Evolutionary conservation across 2,329 filamentous ascomycete genomes (phyloP), one percentile per base, ranked within the genome.

Genomic region (Scytalidium lignicola): DNA sequence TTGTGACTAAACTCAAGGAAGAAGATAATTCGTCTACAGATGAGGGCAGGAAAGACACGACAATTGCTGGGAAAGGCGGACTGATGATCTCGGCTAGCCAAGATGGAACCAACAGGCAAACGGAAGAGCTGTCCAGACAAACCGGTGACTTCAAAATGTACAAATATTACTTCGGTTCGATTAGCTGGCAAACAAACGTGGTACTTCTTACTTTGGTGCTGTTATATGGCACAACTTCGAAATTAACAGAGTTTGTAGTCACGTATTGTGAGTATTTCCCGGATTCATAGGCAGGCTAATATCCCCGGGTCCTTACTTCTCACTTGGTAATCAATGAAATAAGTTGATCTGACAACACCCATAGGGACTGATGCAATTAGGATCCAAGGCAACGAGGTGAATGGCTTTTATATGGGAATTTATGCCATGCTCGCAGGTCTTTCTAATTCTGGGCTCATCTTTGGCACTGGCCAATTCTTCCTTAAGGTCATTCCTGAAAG

Each of bases 401-500:
- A 57, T 18, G 49, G 51, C 10, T 37, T 52, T 17, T 61, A 60
- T 32, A 40, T 61, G 10, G 54, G 57, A 2, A 47, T 9, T 46
- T 60, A 41, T 48, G 55, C 21, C 20, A 53, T n/a, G 43, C 39
- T 13, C 23, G 55, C 52, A 22, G 37, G 48, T 22, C 12, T 45
- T 39, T 44, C 50, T 12, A 29, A 48, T 3, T 20, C 45, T 21
- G 45, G 32, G 8, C 47, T 55, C 8, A 43, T 47, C n/a, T 32
- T 50, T 26, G 42, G 41, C 28, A 20, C 50, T 19, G 53, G 47
- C 21, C 68, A 67, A 65, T 69, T 78, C 53, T 70, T 77, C 40
- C 72, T 79, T 26, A 71, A 66, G 2, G 76, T 79, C 71, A 71
- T 79, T 3, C 75, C 75, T 2, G 70, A 69, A 23, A 76, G 74